A percentile compares a stretch with the other conserved stretches of the same genome.
phyloP scores from a whole-genome alignment of 1,139 yeast genomes.

The Saccharomyces pastorianus region DNA sequence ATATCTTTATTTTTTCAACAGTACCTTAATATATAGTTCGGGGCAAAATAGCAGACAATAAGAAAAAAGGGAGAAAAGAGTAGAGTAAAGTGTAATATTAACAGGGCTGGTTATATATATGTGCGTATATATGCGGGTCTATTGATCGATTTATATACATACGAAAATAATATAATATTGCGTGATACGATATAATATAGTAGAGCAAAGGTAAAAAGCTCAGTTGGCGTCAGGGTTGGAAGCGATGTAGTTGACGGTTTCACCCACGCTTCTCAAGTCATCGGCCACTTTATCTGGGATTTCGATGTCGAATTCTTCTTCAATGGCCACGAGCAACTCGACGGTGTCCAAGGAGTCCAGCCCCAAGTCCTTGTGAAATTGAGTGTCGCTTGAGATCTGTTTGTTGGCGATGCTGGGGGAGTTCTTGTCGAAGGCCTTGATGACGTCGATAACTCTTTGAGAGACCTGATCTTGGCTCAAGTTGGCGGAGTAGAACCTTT shows the following conservation, averaged over 20 bases:
- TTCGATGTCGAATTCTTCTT: constrained; percentile 64
- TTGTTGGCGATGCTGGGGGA: constrained; percentile 17
- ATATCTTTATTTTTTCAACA: background rate
- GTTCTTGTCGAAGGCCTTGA: constrained; percentile 26
- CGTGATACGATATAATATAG: constrained; percentile 41
- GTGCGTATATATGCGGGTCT: constrained; percentile 1
- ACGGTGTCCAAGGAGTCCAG: constrained; percentile 64
- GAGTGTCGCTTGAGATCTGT: constrained; percentile 27
- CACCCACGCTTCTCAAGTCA: constrained; percentile 60
- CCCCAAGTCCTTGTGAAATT: constrained; percentile 44
- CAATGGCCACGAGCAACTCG: constrained; percentile 63
- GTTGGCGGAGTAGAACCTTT: constrained; percentile 3
- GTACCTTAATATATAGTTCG: background rate
- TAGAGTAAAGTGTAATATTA: constrained; percentile 1
- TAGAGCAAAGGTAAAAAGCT: constrained; percentile 51
- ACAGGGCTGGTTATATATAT: constrained; percentile 3
- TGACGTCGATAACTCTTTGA: constrained; percentile 25
- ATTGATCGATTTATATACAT: background rate
- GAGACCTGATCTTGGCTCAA: constrained; percentile 4
- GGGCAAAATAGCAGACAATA: background rate
- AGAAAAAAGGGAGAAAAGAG: background rate
- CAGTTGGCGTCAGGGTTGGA: constrained; percentile 34
- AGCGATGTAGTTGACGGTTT: constrained; percentile 52
- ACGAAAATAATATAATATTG: background rate
- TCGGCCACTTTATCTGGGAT: constrained; percentile 60